Conservation (phyloP, 768 basidiomycete species). For the Leccinum incarnatum region DNA sequence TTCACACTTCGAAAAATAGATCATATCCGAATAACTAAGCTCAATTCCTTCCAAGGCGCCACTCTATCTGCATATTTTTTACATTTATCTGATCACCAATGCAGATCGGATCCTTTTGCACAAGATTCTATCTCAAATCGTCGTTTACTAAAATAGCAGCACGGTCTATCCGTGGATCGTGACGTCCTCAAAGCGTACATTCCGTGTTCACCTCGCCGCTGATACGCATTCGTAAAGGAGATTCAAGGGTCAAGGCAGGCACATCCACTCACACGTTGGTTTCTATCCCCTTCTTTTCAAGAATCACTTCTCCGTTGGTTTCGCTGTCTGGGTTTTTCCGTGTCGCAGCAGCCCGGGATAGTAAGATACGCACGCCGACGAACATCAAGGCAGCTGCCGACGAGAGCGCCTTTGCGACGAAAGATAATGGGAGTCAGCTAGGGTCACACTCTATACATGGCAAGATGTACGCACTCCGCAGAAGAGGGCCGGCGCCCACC, state of each 20-base stretch:
- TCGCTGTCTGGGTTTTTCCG: neutral
- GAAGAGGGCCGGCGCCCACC: constrained; percentile 59
- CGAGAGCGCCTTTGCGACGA: constrained; percentile 4
- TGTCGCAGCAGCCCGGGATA: neutral
- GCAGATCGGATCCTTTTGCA: neutral
- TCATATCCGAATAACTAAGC: neutral
- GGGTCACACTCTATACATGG: neutral
- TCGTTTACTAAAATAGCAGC: neutral
- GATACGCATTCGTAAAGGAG: neutral
- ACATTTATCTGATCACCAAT: neutral
- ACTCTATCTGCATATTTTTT: neutral
- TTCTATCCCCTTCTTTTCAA: neutral
- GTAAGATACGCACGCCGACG: constrained; percentile 12
- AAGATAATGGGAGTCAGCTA: neutral
- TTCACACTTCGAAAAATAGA: too few species aligned
- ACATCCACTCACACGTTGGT: neutral
- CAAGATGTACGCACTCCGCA: constrained; percentile 35
- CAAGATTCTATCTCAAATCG: neutral
- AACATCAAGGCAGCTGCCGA: constrained; percentile 3
- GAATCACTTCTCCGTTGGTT: neutral
- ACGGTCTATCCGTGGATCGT: neutral
- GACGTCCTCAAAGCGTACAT: neutral
- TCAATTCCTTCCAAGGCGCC: neutral
- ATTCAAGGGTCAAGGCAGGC: neutral
- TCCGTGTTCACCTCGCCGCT: neutral